Conservation (phyloP, 495 filamentous ascomycete species). For the Trichoderma orchidacearum region DNA sequence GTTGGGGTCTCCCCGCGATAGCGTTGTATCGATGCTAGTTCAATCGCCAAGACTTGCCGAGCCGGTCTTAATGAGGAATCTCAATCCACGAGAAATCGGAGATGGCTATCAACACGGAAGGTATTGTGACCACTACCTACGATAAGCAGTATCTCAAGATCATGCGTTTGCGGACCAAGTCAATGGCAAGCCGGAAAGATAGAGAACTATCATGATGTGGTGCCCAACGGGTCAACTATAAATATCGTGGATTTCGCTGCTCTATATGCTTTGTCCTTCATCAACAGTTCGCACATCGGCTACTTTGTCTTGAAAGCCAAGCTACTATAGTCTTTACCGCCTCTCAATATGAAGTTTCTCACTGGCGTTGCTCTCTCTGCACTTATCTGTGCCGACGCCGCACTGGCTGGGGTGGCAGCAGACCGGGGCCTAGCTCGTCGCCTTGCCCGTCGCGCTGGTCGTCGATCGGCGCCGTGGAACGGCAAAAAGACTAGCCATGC, state of each 20-base stretch:
- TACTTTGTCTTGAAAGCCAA: background rate
- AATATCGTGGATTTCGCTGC: too few species aligned
- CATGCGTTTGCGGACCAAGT: too few species aligned
- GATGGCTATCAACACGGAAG: background rate
- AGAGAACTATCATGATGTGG: too few species aligned
- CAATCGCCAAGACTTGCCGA: too few species aligned
- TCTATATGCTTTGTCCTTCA: background rate
- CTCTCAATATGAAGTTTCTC: background rate
- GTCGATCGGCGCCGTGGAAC: background rate
- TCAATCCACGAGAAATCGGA: background rate
- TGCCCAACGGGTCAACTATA: too few species aligned
- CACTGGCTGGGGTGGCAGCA: background rate
- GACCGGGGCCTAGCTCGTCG: background rate
- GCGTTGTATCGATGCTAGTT: too few species aligned
- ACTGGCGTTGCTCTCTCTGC: background rate
- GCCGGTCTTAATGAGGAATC: background rate
- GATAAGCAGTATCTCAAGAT: background rate
- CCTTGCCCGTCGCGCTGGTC: background rate
- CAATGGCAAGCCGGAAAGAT: too few species aligned
- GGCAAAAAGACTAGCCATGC: background rate
- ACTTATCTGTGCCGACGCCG: slow-evolving; percentile 1
- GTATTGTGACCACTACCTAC: background rate
- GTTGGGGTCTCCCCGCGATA: too few species aligned
- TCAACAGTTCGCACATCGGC: background rate
- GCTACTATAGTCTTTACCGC: background rate